A percentile compares a stretch with the other conserved stretches of the same genome.
Conservation (phyloP, 306 rosid species). For the Oxytropis ochrocephala region DNA sequence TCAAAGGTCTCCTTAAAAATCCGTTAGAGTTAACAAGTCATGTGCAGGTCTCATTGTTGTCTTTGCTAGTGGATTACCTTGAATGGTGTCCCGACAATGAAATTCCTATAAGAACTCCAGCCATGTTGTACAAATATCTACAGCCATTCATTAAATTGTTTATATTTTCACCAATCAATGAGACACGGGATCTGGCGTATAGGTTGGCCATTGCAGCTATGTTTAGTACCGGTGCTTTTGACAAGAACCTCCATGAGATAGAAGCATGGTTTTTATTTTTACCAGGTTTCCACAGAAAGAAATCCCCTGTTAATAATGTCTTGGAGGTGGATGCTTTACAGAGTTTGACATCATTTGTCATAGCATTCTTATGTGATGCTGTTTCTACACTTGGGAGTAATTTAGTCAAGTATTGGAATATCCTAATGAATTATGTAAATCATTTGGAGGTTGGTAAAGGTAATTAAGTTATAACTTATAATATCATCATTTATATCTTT, state of each 20-base stretch:
- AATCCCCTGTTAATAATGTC: constrained; percentile 28
- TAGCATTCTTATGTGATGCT: constrained; percentile 84
- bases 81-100: constrained; percentile 56
- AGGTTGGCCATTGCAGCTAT: constrained; percentile 68
- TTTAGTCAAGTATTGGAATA: constrained; percentile 72
- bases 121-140: constrained; percentile 75
- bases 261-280: constrained; percentile 82
- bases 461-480: constrained; percentile 21
- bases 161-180: constrained; percentile 48
- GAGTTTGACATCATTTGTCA: constrained; percentile 46
- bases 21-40: constrained; percentile 50
- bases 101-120: constrained; percentile 58
- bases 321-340: constrained; percentile 37
- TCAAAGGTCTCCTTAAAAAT: constrained; percentile 52
- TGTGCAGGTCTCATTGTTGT: constrained; percentile 64
- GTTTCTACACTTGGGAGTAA: constrained; percentile 73
- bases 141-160: constrained; percentile 60
- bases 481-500: not conserved
- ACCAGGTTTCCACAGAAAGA: constrained; percentile 49
- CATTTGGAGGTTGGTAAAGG: constrained; percentile 49
- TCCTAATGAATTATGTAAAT: constrained; percentile 33
- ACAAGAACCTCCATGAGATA: constrained; percentile 57
- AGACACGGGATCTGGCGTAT: constrained; percentile 51
- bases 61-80: constrained; percentile 65
- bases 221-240: constrained; percentile 90